Evolutionary conservation across 768 basidiomycete species (phyloP), one percentile per base, ranked within the genome.

Genomic region (Lentinula boryana): DNA sequence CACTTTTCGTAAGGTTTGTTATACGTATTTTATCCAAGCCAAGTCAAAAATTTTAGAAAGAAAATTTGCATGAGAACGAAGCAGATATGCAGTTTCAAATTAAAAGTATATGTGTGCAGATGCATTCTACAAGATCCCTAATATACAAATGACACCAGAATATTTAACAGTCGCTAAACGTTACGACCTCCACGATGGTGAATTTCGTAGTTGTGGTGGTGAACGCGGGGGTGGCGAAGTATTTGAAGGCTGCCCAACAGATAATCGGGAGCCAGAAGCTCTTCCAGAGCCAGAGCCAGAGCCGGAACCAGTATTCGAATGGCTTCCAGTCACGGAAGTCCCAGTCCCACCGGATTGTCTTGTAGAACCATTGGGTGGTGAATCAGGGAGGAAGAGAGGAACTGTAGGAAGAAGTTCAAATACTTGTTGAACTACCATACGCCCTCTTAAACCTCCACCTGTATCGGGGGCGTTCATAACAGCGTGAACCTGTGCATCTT

Each of bases 401-500:
- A 90, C 81, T 0, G 89, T 91, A 7, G 89, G 88, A 15, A 91
- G 84, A 21, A 93, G 81, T 71, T 91, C 88, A 64, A 89, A 88
- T 23, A 91, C 87, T 62, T 86, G 85, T 63, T 91, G 89, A 5
- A 83, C 84, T 16, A 87, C 75, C 23, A 83, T 80, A 15, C 84
- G 81, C 1, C 63, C 60, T 18, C 59, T 43, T 53, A 70, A 67
- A 0, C 73, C 74, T 21, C 71, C 71, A 9, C 73, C 75, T 32
- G 78, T 68, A 36, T 79, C 80, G 1, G 75, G 74, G 1, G 82
- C 78, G 49, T 86, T 87, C 88, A 93, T 93, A 31, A 94, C 92
- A 6, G 87, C 91, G 64, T 96, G 94, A 15, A 96, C 87, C 35
- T 87, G 84, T 2, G 92, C 85, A 63, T 95, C 93, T 66, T 90